Conservation (phyloP, 2,329 filamentous ascomycete species). For the Metarhizium guizhouense region DNA sequence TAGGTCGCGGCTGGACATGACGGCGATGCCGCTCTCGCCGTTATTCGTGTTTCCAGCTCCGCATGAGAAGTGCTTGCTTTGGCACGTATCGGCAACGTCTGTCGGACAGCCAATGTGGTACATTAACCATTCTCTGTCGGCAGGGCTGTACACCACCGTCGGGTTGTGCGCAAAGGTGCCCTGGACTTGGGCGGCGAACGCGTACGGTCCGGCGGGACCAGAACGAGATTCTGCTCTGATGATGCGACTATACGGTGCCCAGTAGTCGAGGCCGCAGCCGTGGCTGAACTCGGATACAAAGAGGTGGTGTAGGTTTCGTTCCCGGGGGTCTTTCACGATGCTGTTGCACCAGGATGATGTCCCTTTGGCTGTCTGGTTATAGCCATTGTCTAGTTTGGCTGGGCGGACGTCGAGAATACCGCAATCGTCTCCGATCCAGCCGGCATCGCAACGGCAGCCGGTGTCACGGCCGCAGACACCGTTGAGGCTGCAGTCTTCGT, state of each 20-base stretch:
- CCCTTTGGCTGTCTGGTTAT: slow-evolving; percentile 32
- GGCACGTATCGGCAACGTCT: slow-evolving; percentile 5
- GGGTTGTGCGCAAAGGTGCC: slow-evolving; percentile 38
- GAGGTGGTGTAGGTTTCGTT: slow-evolving; percentile 30
- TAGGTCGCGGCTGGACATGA: slow-evolving; percentile 13
- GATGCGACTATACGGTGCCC: slow-evolving; percentile 17
- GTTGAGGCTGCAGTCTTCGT: slow-evolving; percentile 21
- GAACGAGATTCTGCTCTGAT: slow-evolving; percentile 31
- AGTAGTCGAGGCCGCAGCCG: slow-evolving; percentile 36
- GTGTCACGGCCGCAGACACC: slow-evolving; percentile 12
- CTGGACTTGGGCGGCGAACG: slow-evolving; percentile 29
- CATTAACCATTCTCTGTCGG: slow-evolving; percentile 33
- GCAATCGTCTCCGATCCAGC: slow-evolving; percentile 35
- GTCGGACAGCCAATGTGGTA: slow-evolving; percentile 30
- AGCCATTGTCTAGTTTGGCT: slow-evolving; percentile 28
- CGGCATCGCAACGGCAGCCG: slow-evolving; percentile 25
- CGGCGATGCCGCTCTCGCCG: slow-evolving; percentile 18
- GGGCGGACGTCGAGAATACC: slow-evolving; percentile 34
- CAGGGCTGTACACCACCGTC: slow-evolving; percentile 32
- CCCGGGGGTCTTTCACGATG: slow-evolving; percentile 31
- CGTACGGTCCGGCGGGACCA: slow-evolving; percentile 27
- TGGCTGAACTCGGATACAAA: slow-evolving; percentile 33
- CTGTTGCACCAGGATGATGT: slow-evolving; percentile 40
- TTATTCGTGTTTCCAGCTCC: slow-evolving; percentile 13
- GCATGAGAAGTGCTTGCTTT: slow-evolving; percentile 9